A percentile compares a stretch with the other conserved stretches of the same genome.
phyloP scores from a whole-genome alignment of 2,329 filamentous ascomycete genomes.

The Aspergillus clavatus region DNA sequence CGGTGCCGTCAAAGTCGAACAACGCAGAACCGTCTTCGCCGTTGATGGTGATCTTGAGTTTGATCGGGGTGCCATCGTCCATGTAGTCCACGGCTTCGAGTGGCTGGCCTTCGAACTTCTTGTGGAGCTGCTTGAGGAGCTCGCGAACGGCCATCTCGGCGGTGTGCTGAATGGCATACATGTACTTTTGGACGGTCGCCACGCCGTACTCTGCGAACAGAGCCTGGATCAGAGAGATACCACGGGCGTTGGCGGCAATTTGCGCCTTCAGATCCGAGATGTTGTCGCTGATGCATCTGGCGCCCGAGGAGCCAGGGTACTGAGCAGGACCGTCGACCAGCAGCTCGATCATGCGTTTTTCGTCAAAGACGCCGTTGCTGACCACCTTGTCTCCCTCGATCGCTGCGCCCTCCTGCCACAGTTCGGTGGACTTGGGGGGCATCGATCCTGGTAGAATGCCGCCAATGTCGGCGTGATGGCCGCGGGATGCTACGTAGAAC shows the following conservation, averaged over 20 bases:
- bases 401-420: slow-evolving; percentile 46
- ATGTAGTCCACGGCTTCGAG: slow-evolving; percentile 74
- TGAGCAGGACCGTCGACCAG: slow-evolving; percentile 69
- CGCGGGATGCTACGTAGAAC: slow-evolving; percentile 75
- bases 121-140: slow-evolving; percentile 67
- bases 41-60: slow-evolving; percentile 70
- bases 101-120: slow-evolving; percentile 64
- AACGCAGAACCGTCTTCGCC: slow-evolving; percentile 67
- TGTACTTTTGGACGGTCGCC: slow-evolving; percentile 74
- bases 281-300: slow-evolving; percentile 74
- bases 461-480: slow-evolving; percentile 80
- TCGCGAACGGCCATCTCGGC: slow-evolving; percentile 71
- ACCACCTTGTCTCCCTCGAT: slow-evolving; percentile 59
- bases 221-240: slow-evolving; percentile 69
- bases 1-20: slow-evolving; percentile 75
- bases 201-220: slow-evolving; percentile 75
- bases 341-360: slow-evolving; percentile 66
- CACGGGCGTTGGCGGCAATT: slow-evolving; percentile 80
- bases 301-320: slow-evolving; percentile 71
- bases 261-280: slow-evolving; percentile 83
- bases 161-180: slow-evolving; percentile 76
- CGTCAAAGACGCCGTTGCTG: slow-evolving; percentile 71
- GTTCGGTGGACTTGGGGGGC: slow-evolving; percentile 55
- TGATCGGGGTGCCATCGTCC: slow-evolving; percentile 79
- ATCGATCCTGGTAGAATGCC: slow-evolving; percentile 78